Percentiles rank a stretch among this genome's conserved stretches.
These are phyloP conservation scores for Vitis hybrid DNA, from an alignment of 177 flowering plant genomes.

Conservation along the genomic window DNA sequence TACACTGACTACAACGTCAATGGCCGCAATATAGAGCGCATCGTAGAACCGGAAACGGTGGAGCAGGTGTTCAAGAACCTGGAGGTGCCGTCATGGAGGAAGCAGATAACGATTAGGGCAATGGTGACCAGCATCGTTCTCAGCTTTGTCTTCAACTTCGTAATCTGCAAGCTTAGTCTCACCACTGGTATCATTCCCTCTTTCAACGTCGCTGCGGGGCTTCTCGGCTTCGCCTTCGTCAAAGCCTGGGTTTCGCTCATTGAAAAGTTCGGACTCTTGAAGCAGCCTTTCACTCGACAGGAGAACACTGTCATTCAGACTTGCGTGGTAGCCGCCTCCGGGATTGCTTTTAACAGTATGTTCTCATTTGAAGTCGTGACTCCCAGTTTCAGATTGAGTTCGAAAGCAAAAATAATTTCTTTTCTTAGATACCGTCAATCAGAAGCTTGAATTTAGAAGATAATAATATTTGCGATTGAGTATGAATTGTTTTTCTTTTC, in stretches of 20 bases:
- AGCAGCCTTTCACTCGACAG: slow-evolving; percentile 45
- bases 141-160: slow-evolving; percentile 36
- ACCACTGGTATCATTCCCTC: slow-evolving; percentile 50
- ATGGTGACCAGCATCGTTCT: slow-evolving; percentile 30
- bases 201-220: slow-evolving; percentile 43
- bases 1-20: too few species aligned
- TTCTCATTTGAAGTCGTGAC: background rate
- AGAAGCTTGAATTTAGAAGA: too few species aligned
- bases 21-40: too few species aligned
- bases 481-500: too few species aligned
- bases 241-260: slow-evolving; percentile 25
- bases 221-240: slow-evolving; percentile 33
- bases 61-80: slow-evolving; percentile 24
- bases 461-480: too few species aligned
- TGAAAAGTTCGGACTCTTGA: slow-evolving; percentile 19
- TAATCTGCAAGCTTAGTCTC: slow-evolving; percentile 41
- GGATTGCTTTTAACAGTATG: slow-evolving; percentile 48
- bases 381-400: too few species aligned
- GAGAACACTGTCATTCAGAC: slow-evolving; percentile 48
- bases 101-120: slow-evolving; percentile 34
- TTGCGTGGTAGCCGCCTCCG: slow-evolving; percentile 45
- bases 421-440: too few species aligned
- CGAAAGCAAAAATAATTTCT: too few species aligned
- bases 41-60: background rate
- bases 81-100: slow-evolving; percentile 31